These are phyloP conservation scores for Nitzschia sp. DNA, from an alignment of 108 stramenopile genomes.

Conservation along the genomic window DNA sequence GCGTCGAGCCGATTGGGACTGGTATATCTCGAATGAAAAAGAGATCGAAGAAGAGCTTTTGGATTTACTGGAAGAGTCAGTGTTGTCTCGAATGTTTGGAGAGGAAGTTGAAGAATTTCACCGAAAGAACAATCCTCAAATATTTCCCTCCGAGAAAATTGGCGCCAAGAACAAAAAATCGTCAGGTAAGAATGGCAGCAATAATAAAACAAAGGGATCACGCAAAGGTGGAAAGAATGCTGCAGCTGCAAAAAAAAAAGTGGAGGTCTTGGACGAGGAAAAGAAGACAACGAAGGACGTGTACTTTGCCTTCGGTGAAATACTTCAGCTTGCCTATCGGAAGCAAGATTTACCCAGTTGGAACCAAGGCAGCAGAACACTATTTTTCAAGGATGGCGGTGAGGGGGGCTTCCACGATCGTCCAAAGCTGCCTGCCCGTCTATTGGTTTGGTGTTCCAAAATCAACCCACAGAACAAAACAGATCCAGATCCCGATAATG, in stretches of 20 bases:
- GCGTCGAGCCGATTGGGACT: conserved; percentile 34
- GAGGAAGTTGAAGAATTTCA: conserved; percentile 39
- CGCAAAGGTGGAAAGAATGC: not conserved
- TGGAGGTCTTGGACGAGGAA: not conserved
- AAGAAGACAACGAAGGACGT: conserved; percentile 33
- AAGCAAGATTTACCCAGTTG: not conserved
- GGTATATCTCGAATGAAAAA: conserved; percentile 27
- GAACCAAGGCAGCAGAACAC: not conserved
- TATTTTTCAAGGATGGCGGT: conserved; percentile 8
- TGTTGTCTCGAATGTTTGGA: conserved; percentile 40
- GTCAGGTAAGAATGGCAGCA: not conserved
- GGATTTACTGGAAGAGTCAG: conserved; percentile 29
- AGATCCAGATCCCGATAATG: conserved; percentile 18
- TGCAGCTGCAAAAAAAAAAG: not conserved
- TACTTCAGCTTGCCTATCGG: conserved; percentile 37
- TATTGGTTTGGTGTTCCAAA: conserved; percentile 31
- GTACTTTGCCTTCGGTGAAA: conserved; percentile 37
- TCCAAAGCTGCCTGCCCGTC: conserved; percentile 25
- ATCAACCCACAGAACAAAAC: conserved; percentile 8
- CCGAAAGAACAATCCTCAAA: conserved; percentile 9
- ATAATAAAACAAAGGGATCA: not conserved
- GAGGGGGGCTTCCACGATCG: conserved; percentile 13
- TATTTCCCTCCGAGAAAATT: conserved; percentile 18
- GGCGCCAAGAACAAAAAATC: conserved; percentile 20
- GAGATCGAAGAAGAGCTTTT: conserved; percentile 33